phyloP scores from a whole-genome alignment of 306 rosid genomes.

The Malus domestica region DNA sequence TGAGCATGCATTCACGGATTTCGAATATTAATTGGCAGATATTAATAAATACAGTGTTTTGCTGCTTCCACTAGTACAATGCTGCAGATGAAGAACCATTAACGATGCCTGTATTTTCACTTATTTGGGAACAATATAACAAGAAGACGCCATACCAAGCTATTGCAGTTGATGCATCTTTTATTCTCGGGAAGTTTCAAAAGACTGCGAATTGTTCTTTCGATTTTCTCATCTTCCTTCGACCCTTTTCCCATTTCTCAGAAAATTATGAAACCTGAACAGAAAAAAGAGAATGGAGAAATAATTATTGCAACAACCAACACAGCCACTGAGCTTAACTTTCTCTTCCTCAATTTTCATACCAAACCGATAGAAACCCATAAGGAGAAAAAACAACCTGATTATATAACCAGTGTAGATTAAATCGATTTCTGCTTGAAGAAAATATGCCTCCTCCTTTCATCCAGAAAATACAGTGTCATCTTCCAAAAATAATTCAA shows the following conservation, averaged over 20 bases:
- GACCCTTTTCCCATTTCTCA: constrained; percentile 45
- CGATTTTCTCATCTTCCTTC: constrained; percentile 67
- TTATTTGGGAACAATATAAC: background rate
- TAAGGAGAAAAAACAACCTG: background rate
- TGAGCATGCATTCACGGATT: background rate
- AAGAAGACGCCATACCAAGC: constrained; percentile 46
- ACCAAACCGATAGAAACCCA: background rate
- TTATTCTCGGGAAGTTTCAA: constrained; percentile 65
- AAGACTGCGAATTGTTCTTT: constrained; percentile 57
- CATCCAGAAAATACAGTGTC: background rate
- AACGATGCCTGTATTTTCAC: background rate
- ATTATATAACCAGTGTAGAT: background rate
- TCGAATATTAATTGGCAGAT: background rate
- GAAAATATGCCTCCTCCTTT: background rate
- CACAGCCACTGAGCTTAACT: background rate
- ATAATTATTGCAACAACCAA: background rate
- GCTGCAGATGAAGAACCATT: background rate
- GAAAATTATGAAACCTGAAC: constrained; percentile 9
- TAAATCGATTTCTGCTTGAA: background rate
- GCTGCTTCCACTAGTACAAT: background rate
- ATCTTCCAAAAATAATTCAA: background rate
- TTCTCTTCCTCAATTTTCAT: background rate
- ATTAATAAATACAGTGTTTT: background rate
- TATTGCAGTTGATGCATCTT: constrained; percentile 85
- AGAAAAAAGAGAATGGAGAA: background rate